Conservation (phyloP, 352 stramenopile genomes). For the Phytopythium delawarense region DNA sequence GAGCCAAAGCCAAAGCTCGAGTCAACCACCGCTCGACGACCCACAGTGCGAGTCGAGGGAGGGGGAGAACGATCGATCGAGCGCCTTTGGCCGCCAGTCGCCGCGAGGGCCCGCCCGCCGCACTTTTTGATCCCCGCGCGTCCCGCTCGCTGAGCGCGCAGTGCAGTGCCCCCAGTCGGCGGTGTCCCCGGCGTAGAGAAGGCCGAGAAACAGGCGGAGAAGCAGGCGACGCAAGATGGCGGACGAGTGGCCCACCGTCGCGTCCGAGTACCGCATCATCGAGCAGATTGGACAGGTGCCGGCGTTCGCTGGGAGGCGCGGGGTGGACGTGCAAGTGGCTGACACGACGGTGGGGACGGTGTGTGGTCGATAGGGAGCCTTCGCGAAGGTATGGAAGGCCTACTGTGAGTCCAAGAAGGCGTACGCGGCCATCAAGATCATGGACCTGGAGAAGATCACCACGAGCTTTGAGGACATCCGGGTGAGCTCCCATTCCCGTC, state of each 20-base stretch:
- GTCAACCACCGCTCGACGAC: neutral
- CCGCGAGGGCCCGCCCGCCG: neutral
- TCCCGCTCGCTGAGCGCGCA: neutral
- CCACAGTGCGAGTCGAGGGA: neutral
- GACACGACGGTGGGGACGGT: neutral
- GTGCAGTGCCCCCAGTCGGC: too few species aligned
- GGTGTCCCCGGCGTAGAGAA: neutral
- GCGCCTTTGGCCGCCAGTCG: neutral
- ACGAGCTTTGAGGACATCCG: slow-evolving; percentile 92
- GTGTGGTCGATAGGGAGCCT: slow-evolving; percentile 81
- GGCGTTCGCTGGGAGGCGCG: neutral
- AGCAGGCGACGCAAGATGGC: slow-evolving; percentile 33
- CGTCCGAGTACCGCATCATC: slow-evolving; percentile 86
- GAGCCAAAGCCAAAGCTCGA: neutral
- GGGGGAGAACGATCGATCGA: neutral
- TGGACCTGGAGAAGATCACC: slow-evolving; percentile 99
- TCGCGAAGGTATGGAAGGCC: slow-evolving; percentile 98
- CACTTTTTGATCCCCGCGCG: slow-evolving; percentile 4
- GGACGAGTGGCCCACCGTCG: slow-evolving; percentile 83
- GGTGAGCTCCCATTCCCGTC: slow-evolving; percentile 21
- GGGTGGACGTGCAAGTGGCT: neutral
- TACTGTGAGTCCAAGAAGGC: slow-evolving; percentile 86
- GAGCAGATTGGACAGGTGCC: slow-evolving; percentile 85
- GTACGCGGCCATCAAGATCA: slow-evolving; percentile 97
- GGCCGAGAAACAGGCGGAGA: neutral